A percentile compares a stretch with the other conserved stretches of the same genome.
Evolutionary conservation across 306 rosid genomes (phyloP).

Genomic region (Delonix regia): DNA sequence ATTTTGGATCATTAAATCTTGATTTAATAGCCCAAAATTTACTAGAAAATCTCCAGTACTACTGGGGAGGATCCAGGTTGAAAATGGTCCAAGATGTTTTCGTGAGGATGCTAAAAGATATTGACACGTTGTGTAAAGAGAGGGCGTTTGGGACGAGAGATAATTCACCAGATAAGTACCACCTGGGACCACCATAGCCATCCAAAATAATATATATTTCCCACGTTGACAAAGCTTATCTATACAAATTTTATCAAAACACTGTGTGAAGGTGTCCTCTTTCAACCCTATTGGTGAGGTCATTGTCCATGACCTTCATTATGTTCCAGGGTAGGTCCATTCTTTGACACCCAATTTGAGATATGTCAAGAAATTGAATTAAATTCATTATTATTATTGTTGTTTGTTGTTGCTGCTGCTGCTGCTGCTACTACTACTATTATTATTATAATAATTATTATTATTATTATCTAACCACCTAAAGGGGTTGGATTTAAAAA

Average conservation of each 20-base stretch:
- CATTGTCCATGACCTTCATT: neutral
- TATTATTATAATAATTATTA: no score
- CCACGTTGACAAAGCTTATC: slow-evolving; percentile 23
- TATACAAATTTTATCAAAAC: neutral
- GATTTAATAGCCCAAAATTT: no score
- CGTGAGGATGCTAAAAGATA: neutral
- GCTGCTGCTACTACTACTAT: no score
- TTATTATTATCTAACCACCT: neutral
- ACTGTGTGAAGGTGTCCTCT: no score
- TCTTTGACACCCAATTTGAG: neutral
- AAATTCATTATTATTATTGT: no score
- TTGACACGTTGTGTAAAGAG: neutral
- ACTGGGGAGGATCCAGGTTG: no score
- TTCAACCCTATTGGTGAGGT: no score
- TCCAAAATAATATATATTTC: slow-evolving; percentile 19
- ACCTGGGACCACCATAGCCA: slow-evolving; percentile 13
- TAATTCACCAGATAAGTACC: neutral
- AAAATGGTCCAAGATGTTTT: neutral
- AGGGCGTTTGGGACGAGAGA: neutral
- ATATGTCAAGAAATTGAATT: neutral
- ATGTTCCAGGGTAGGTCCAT: neutral
- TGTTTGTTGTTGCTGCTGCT: no score
- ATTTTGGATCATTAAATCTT: no score
- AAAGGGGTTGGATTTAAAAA: neutral
- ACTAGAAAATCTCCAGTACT: no score